Conservation (phyloP, 139 green algal species). For the Picochlorum sp. region DNA sequence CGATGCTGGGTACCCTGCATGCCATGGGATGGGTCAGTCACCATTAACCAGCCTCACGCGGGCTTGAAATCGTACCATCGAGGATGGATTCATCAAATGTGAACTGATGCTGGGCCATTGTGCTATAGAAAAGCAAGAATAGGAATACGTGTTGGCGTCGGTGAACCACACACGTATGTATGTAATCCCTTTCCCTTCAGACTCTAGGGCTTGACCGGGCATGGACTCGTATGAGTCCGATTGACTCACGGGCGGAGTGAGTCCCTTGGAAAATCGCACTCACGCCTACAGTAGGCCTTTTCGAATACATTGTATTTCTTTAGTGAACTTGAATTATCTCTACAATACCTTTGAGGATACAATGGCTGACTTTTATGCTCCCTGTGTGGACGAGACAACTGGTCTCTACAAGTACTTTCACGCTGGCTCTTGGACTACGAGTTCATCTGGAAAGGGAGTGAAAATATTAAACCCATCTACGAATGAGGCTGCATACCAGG, state of each 20-base stretch:
- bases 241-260: too few species aligned
- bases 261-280: too few species aligned
- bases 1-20: slow-evolving; percentile 50
- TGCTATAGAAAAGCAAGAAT: neutral
- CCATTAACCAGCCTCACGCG: too few species aligned
- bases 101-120: neutral
- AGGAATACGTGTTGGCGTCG: too few species aligned
- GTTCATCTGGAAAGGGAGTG: slow-evolving; percentile 51
- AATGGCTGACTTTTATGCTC: slow-evolving; percentile 16
- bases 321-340: neutral
- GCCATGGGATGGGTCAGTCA: too few species aligned
- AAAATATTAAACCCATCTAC: slow-evolving; percentile 71
- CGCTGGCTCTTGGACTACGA: slow-evolving; percentile 74
- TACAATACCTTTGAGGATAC: slow-evolving; percentile 7
- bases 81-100: slow-evolving; percentile 6
- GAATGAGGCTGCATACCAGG: slow-evolving; percentile 38
- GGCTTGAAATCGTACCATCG: neutral
- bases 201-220: too few species aligned
- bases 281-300: too few species aligned
- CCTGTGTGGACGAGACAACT: slow-evolving; percentile 25
- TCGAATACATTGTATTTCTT: too few species aligned
- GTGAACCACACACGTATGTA: too few species aligned
- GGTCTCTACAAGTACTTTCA: slow-evolving; percentile 71
- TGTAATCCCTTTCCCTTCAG: too few species aligned
- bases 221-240: too few species aligned